A percentile compares a stretch with the other conserved stretches of the same genome.
phyloP scores from a whole-genome alignment of 2,329 filamentous ascomycete species.

The Cercospora citrullina region DNA sequence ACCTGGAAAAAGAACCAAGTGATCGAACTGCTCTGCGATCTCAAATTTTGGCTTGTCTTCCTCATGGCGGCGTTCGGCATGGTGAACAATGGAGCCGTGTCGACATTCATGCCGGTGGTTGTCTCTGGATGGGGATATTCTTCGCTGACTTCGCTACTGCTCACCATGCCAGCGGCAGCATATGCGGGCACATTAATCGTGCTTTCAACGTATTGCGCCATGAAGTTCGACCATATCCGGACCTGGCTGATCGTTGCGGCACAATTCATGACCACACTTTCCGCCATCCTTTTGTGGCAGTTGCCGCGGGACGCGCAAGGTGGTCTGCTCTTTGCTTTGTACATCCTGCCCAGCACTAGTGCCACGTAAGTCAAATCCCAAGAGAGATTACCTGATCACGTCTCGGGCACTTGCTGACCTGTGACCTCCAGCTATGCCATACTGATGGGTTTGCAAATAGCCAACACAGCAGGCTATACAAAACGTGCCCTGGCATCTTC shows the following conservation, averaged over 20 bases:
- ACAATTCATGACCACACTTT: constrained; percentile 16
- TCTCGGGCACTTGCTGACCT: not conserved
- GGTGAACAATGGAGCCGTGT: constrained; percentile 43
- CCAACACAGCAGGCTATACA: constrained; percentile 37
- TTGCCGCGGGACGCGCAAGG: constrained; percentile 11
- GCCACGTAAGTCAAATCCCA: constrained; percentile 1
- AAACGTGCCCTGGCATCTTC: constrained; percentile 48
- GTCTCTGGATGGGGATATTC: constrained; percentile 37
- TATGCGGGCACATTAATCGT: constrained; percentile 20
- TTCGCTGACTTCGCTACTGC: constrained; percentile 12
- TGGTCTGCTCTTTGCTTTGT: constrained; percentile 17
- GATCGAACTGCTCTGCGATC: constrained; percentile 37
- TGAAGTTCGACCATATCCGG: constrained; percentile 17
- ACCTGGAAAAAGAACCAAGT: constrained; percentile 49
- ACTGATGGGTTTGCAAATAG: constrained; percentile 19
- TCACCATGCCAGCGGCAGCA: constrained; percentile 18
- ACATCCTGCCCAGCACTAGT: constrained; percentile 15
- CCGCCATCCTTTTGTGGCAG: constrained; percentile 15
- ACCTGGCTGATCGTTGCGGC: constrained; percentile 18
- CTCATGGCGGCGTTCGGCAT: constrained; percentile 51
- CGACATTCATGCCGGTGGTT: constrained; percentile 41
- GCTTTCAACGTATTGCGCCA: constrained; percentile 12
- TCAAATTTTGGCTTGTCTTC: constrained; percentile 47
- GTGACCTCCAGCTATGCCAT: not conserved
- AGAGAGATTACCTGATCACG: not conserved